Evolutionary conservation across 441 rosid genomes (phyloP).

Genomic region (Croton setiger): DNA sequence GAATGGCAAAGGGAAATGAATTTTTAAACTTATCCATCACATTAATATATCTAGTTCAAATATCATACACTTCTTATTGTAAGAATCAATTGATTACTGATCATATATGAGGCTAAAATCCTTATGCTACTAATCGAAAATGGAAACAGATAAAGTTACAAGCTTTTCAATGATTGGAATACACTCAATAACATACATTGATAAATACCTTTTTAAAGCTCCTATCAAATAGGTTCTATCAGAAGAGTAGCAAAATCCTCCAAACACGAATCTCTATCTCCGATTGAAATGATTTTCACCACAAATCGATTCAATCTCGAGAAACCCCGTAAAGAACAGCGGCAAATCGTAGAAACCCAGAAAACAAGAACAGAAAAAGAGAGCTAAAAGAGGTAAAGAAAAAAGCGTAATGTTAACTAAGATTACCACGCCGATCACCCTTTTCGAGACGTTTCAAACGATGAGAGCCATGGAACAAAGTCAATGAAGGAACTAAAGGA

Average conservation of each 20-base stretch:
- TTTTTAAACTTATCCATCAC: no score
- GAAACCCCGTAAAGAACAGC: neutral
- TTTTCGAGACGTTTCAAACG: constrained; percentile 84
- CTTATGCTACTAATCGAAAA: no score
- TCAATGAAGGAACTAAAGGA: constrained; percentile 49
- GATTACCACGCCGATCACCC: constrained; percentile 92
- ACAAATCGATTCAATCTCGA: neutral
- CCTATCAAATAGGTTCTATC: constrained; percentile 6
- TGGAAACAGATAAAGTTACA: no score
- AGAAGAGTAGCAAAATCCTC: constrained; percentile 3
- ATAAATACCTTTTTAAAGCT: neutral
- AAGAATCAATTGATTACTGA: no score
- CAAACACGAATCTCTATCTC: constrained; percentile 2
- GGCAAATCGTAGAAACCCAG: constrained; percentile 6
- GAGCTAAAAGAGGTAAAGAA: neutral
- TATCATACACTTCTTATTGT: no score
- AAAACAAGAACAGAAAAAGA: neutral
- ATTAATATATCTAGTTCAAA: no score
- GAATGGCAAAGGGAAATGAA: neutral
- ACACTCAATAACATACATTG: no score
- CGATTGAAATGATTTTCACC: neutral
- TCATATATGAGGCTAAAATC: no score
- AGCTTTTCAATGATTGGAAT: no score
- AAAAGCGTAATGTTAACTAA: constrained; percentile 51
- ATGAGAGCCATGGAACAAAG: constrained; percentile 53